phyloP scores from a whole-genome alignment of 2,329 filamentous ascomycete species.

The Diaporthe velutina region DNA sequence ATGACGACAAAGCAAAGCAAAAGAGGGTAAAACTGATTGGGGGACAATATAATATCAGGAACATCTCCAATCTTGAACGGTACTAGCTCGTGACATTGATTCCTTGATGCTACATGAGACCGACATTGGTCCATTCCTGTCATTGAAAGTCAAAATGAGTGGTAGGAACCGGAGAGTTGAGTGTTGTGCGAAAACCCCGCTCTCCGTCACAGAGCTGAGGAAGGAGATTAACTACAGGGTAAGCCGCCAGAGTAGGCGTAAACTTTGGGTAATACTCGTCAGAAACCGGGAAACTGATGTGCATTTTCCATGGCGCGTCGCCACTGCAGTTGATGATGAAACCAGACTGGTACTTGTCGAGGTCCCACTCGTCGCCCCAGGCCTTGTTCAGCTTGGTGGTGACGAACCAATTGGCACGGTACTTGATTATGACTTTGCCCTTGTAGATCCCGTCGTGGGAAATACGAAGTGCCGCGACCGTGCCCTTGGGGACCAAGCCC shows the following conservation, averaged over 20 bases:
- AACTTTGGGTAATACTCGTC: constrained; percentile 10
- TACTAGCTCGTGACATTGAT: too few relatives aligned
- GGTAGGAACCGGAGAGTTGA: constrained; percentile 6
- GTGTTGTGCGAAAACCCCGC: constrained; percentile 7
- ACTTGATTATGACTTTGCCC: background rate
- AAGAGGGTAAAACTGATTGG: too few relatives aligned
- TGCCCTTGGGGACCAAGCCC: background rate
- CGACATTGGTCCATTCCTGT: too few relatives aligned
- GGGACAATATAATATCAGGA: too few relatives aligned
- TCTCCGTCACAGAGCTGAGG: constrained; percentile 6
- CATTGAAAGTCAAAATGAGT: background rate
- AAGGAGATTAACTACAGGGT: constrained; percentile 6
- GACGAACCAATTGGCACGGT: constrained; percentile 4
- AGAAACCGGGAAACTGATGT: background rate
- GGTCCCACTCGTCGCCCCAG: constrained; percentile 1
- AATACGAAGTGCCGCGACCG: background rate
- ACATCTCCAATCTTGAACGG: too few relatives aligned
- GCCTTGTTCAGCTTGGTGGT: background rate
- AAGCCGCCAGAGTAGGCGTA: constrained; percentile 2
- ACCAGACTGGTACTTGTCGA: constrained; percentile 9
- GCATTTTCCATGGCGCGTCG: constrained; percentile 8
- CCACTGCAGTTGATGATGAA: background rate
- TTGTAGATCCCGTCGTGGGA: background rate
- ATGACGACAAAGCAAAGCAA: too few relatives aligned
- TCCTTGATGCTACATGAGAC: too few relatives aligned